Percentiles rank a stretch among this genome's conserved stretches.
Conservation (phyloP, 1,284 basidiomycete genomes). For the Sanghuangporus weigelae region DNA sequence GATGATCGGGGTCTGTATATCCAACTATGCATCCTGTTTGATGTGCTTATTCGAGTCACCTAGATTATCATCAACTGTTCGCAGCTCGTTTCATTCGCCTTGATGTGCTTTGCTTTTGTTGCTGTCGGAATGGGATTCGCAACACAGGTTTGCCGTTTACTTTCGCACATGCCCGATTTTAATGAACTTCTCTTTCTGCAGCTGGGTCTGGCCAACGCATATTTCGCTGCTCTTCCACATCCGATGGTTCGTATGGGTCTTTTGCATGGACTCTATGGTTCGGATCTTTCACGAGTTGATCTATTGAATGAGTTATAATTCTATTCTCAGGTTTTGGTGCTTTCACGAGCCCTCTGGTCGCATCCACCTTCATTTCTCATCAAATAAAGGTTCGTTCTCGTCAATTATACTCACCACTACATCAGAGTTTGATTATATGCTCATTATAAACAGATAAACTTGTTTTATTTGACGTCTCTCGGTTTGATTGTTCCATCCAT, state of each 20-base stretch:
- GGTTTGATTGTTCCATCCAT: constrained; percentile 13
- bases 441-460: background rate
- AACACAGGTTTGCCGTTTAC: constrained; percentile 23
- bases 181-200: constrained; percentile 9
- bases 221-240: constrained; percentile 28
- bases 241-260: constrained; percentile 30
- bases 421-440: background rate
- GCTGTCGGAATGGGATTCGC: constrained; percentile 28
- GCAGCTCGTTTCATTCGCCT: constrained; percentile 26
- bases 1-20: constrained; percentile 26
- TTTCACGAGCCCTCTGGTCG: constrained; percentile 29
- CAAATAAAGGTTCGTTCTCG: constrained; percentile 25
- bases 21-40: background rate
- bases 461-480: constrained; percentile 14
- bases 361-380: constrained; percentile 27
- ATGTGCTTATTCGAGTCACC: background rate
- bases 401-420: background rate
- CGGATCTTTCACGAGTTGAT: background rate
- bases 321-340: constrained; percentile 23
- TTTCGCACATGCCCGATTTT: background rate
- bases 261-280: constrained; percentile 29
- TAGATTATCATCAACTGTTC: constrained; percentile 31
- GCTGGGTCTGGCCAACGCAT: constrained; percentile 29
- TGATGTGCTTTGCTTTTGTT: constrained; percentile 32
- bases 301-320: background rate